phyloP scores from a whole-genome alignment of 2,329 filamentous ascomycete species.

The Pyrenochaeta sp. region DNA sequence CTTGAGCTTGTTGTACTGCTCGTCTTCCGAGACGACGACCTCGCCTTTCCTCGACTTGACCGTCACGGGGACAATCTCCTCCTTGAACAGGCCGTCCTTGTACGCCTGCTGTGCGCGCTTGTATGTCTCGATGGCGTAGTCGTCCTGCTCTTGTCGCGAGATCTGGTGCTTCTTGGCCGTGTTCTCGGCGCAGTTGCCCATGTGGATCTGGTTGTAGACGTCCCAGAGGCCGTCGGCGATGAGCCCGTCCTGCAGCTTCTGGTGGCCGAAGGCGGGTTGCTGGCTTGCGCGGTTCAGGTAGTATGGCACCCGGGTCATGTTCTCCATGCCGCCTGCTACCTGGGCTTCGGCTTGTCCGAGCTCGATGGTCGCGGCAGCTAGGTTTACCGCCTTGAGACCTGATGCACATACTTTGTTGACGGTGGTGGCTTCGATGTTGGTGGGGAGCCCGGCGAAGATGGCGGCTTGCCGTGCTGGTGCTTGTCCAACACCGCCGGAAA shows the following conservation, averaged over 20 bases:
- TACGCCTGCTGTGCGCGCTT: constrained; percentile 89
- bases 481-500: constrained; percentile 84
- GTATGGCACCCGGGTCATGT: constrained; percentile 93
- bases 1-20: constrained; percentile 88
- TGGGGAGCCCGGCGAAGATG: constrained; percentile 84
- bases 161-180: constrained; percentile 88
- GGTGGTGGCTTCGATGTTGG: constrained; percentile 84
- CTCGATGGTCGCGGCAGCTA: constrained; percentile 94
- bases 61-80: constrained; percentile 89
- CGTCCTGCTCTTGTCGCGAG: constrained; percentile 85
- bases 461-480: constrained; percentile 89
- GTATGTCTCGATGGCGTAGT: constrained; percentile 89
- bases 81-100: constrained; percentile 80
- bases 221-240: constrained; percentile 96
- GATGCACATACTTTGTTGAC: constrained; percentile 99
- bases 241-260: constrained; percentile 88
- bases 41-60: constrained; percentile 83
- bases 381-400: constrained; percentile 86
- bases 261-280: constrained; percentile 83
- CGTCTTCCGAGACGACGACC: constrained; percentile 78
- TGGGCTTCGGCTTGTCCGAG: constrained; percentile 87
- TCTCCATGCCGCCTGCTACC: constrained; percentile 96
- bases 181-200: constrained; percentile 96
- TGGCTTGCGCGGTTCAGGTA: constrained; percentile 84
- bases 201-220: constrained; percentile 95